Conservation (phyloP, 2,329 filamentous ascomycete genomes). For the Hymenoscyphus occultus region DNA sequence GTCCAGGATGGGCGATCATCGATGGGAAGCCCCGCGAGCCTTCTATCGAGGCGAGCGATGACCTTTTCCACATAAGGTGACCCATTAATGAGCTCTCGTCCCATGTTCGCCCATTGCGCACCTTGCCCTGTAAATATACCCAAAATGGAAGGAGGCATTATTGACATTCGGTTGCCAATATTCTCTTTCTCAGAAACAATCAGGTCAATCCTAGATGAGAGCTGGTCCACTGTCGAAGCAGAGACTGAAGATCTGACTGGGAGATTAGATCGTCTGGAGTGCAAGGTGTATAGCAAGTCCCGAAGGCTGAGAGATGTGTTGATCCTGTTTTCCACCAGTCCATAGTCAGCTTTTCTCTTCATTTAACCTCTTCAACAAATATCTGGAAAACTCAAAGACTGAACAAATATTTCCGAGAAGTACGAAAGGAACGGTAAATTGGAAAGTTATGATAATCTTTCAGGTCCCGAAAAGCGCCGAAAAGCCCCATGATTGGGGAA, state of each 20-base stretch:
- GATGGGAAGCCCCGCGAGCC: constrained; percentile 5
- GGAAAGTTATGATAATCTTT: no score
- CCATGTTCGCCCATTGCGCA: constrained; percentile 18
- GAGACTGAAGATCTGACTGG: constrained; percentile 10
- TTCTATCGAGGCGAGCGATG: not conserved
- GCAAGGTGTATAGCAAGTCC: constrained; percentile 14
- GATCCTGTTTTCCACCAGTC: not conserved
- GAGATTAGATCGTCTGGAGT: constrained; percentile 7
- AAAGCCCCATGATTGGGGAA: not conserved
- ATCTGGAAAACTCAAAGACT: no score
- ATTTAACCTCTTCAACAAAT: not conserved
- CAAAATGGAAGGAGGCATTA: not conserved
- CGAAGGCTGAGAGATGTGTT: constrained; percentile 11
- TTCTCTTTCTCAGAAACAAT: constrained; percentile 4
- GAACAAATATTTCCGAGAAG: no score
- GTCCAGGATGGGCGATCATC: constrained; percentile 12
- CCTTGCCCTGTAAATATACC: constrained; percentile 17
- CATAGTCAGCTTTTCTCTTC: not conserved
- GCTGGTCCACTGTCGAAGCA: constrained; percentile 11
- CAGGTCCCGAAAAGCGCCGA: no score
- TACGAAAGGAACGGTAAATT: no score
- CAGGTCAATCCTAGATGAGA: constrained; percentile 16
- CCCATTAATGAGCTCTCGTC: constrained; percentile 14
- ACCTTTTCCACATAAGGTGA: constrained; percentile 30
- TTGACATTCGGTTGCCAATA: constrained; percentile 5